Percentiles rank a stretch among this genome's conserved stretches.
Evolutionary conservation across 1,284 basidiomycete species (phyloP).

Genomic region (Pyrrhoderma lamaoense): DNA sequence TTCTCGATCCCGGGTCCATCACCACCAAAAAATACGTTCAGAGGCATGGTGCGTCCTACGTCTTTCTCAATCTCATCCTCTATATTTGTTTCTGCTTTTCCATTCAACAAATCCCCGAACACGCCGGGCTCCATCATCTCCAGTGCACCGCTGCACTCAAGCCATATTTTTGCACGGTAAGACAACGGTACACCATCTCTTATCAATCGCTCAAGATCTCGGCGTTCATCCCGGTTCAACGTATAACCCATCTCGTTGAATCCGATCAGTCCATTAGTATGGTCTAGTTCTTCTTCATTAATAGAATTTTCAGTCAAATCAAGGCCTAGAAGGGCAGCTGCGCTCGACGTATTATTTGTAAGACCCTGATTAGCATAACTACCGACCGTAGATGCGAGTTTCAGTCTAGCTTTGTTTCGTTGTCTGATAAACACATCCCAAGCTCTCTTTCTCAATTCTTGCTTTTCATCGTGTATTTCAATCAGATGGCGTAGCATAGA

Average conservation of each 20-base stretch:
- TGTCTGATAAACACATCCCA: conserved; percentile 88
- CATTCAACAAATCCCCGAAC: conserved; percentile 77
- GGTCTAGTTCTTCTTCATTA: conserved; percentile 62
- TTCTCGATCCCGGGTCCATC: conserved; percentile 93
- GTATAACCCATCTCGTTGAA: conserved; percentile 81
- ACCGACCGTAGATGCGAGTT: conserved; percentile 27
- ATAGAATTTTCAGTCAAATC: conserved; percentile 36
- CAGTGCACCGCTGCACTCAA: conserved; percentile 87
- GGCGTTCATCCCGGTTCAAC: conserved; percentile 68
- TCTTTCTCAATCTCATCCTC: conserved; percentile 92
- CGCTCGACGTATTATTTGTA: conserved; percentile 29
- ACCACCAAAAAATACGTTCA: conserved; percentile 95
- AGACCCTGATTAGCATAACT: conserved; percentile 13
- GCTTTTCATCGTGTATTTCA: conserved; percentile 79
- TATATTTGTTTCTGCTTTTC: conserved; percentile 49
- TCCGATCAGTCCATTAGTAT: conserved; percentile 76
- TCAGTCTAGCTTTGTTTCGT: conserved; percentile 41
- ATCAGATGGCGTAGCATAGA: conserved; percentile 75
- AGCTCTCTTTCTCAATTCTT: conserved; percentile 64
- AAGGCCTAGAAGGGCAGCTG: conserved; percentile 57
- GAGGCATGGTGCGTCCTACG: conserved; percentile 87
- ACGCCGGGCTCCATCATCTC: conserved; percentile 90
- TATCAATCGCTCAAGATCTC: conserved; percentile 74
- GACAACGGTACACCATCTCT: conserved; percentile 82
- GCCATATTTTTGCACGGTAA: conserved; percentile 84